phyloP scores from a whole-genome alignment of 2,329 filamentous ascomycete genomes.

The Pseudogymnoascus sp. region DNA sequence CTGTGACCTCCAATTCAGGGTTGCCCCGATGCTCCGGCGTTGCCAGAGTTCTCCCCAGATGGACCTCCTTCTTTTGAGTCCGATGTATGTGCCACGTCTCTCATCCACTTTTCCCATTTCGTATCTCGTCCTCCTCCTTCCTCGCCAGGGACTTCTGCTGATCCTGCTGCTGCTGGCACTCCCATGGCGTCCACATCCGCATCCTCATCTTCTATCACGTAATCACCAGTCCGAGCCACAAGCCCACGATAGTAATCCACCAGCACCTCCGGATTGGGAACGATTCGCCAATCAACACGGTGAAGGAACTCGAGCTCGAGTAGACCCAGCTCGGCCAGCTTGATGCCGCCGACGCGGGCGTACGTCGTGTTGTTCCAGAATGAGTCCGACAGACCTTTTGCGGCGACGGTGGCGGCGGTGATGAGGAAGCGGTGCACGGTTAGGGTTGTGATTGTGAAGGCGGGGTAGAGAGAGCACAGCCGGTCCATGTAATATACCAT shows the following conservation, averaged over 20 bases:
- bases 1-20: not conserved
- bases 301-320: constrained; percentile 91
- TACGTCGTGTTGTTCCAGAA: constrained; percentile 99
- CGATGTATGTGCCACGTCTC: constrained; percentile 21
- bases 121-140: constrained; percentile 12
- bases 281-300: constrained; percentile 91
- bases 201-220: constrained; percentile 37
- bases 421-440: constrained; percentile 98
- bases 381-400: constrained; percentile 90
- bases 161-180: constrained; percentile 29
- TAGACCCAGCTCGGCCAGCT: constrained; percentile 78
- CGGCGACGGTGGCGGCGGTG: constrained; percentile 87
- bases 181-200: constrained; percentile 28
- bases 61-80: not conserved
- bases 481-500: constrained; percentile 99
- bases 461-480: constrained; percentile 81
- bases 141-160: constrained; percentile 24
- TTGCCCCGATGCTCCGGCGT: not conserved
- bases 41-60: not conserved
- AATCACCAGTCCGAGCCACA: constrained; percentile 57
- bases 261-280: constrained; percentile 87
- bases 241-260: constrained; percentile 89
- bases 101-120: constrained; percentile 27
- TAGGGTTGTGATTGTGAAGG: constrained; percentile 92
- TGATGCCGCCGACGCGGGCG: constrained; percentile 86